Percentiles rank a stretch among this genome's conserved stretches.
phyloP scores from a whole-genome alignment of 352 stramenopile species.

The Phytopythium chamaehyphon region DNA sequence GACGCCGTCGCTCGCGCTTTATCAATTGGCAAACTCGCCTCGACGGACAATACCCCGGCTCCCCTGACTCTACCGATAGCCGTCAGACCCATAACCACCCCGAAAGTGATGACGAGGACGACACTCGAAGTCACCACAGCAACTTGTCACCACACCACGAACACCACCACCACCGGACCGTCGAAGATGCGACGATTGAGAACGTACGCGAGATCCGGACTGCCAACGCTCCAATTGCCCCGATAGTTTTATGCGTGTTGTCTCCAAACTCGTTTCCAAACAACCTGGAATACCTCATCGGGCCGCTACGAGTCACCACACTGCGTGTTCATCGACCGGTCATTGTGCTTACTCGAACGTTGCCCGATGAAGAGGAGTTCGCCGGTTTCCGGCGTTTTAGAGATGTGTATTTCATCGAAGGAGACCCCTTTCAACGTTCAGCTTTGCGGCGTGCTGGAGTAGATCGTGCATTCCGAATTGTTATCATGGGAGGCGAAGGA shows the following conservation, averaged over 20 bases:
- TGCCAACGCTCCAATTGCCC: conserved; percentile 27
- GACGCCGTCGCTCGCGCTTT: conserved; percentile 24
- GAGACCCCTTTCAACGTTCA: conserved; percentile 50
- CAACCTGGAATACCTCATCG: conserved; percentile 76
- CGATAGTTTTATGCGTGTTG: conserved; percentile 74
- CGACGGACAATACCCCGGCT: background rate
- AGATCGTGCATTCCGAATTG: conserved; percentile 55
- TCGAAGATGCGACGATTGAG: conserved; percentile 48
- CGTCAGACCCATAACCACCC: background rate
- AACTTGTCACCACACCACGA: background rate
- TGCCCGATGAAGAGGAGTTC: conserved; percentile 60
- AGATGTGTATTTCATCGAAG: conserved; percentile 70
- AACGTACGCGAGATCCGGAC: conserved; percentile 38
- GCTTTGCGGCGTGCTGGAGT: conserved; percentile 64
- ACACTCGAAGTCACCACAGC: background rate
- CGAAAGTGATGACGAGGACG: background rate
- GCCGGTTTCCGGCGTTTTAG: conserved; percentile 65
- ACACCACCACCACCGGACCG: conserved; percentile 6
- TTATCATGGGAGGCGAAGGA: conserved; percentile 68
- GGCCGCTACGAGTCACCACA: conserved; percentile 59
- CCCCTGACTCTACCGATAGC: background rate
- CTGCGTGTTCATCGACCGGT: conserved; percentile 71
- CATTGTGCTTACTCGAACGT: conserved; percentile 50
- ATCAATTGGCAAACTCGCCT: conserved; percentile 24
- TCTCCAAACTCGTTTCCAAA: conserved; percentile 53